phyloP scores from a whole-genome alignment of 805 yeast genomes.

The Saitoella complicata region DNA sequence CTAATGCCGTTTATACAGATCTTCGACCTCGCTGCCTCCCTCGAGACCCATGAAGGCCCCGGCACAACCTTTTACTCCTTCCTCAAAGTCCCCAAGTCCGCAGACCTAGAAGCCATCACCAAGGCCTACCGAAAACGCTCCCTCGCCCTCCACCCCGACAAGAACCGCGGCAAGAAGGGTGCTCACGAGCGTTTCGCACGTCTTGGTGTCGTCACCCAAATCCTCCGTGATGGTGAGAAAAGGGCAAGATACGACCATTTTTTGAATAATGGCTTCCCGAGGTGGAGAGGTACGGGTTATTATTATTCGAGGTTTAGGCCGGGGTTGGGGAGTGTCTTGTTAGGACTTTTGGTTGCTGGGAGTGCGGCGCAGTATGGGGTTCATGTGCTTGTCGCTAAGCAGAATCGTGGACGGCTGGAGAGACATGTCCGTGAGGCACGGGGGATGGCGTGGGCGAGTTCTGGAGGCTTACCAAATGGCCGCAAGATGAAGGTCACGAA shows the following conservation, averaged over 20 bases:
- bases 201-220: constrained; percentile 57
- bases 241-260: constrained; percentile 74
- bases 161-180: constrained; percentile 31
- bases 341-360: constrained; percentile 34
- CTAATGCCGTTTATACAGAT: too few relatives aligned
- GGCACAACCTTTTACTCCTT: not conserved
- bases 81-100: not conserved
- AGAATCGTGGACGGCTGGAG: constrained; percentile 39
- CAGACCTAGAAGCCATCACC: not conserved
- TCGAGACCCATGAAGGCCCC: too few relatives aligned
- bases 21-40: too few relatives aligned
- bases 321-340: constrained; percentile 35
- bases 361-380: constrained; percentile 44
- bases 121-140: constrained; percentile 45
- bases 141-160: constrained; percentile 74
- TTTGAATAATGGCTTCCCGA: constrained; percentile 69
- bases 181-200: constrained; percentile 63
- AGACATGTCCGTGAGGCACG: constrained; percentile 19
- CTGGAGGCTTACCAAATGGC: constrained; percentile 16
- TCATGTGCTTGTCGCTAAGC: constrained; percentile 36
- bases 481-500: constrained; percentile 11
- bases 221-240: constrained; percentile 43
- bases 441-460: constrained; percentile 17
- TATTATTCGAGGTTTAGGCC: constrained; percentile 53
- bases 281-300: constrained; percentile 55